phyloP scores from a whole-genome alignment of 495 filamentous ascomycete species.

The Podospora sp. region DNA sequence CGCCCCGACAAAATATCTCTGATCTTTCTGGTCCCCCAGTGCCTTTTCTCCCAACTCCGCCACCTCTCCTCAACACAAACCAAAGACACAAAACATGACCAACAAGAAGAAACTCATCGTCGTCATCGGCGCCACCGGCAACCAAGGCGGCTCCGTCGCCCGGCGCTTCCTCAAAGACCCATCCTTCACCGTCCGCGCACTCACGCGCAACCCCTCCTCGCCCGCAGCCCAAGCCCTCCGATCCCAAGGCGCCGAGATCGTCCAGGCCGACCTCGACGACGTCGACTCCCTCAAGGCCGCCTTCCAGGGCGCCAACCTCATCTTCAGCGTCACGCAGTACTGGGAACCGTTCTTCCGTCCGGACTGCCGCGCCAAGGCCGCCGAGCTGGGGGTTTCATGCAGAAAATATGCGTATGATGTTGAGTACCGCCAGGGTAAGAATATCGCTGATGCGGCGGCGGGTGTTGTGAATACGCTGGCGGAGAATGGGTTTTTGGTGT shows the following conservation, averaged over 20 bases:
- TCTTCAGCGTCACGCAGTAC: constrained; percentile 57
- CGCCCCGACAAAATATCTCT: not conserved
- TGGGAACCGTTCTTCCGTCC: constrained; percentile 48
- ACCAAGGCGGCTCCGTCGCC: constrained; percentile 49
- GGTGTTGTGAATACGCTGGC: constrained; percentile 45
- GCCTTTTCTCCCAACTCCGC: not conserved
- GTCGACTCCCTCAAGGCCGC: constrained; percentile 41
- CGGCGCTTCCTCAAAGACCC: constrained; percentile 41
- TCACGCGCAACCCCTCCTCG: constrained; percentile 51
- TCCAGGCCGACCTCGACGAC: constrained; percentile 48
- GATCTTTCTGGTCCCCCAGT: not conserved
- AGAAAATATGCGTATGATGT: constrained; percentile 50
- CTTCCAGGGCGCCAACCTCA: constrained; percentile 48
- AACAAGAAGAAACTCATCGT: constrained; percentile 43
- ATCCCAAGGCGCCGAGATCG: constrained; percentile 46
- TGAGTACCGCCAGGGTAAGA: constrained; percentile 56
- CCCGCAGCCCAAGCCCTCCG: constrained; percentile 41
- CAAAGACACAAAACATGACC: not conserved
- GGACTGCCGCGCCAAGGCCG: constrained; percentile 32
- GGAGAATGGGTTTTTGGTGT: constrained; percentile 48
- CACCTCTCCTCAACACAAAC: not conserved
- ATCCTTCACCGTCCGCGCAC: constrained; percentile 43
- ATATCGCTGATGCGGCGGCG: constrained; percentile 57
- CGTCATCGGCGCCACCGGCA: constrained; percentile 49
- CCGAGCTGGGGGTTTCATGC: constrained; percentile 31